A percentile compares a stretch with the other conserved stretches of the same genome.
Evolutionary conservation across 1,139 yeast species (phyloP).

Genomic region (Debaryomyces sp.): DNA sequence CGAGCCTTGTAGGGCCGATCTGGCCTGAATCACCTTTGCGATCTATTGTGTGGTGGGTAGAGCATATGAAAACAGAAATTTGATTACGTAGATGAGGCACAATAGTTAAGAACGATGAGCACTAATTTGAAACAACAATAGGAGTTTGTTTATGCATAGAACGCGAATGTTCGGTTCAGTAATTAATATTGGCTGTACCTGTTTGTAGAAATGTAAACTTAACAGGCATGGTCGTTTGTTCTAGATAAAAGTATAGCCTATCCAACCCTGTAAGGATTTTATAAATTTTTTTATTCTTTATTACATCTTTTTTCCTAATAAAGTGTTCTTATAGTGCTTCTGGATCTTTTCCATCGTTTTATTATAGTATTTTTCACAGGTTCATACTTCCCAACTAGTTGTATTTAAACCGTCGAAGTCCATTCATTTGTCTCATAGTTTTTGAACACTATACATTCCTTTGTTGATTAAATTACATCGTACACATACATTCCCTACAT

Average conservation of each 20-base stretch:
- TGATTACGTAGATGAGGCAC: neutral
- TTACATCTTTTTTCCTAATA: conserved; percentile 4
- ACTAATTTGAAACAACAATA: neutral
- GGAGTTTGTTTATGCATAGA: neutral
- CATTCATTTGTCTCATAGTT: conserved; percentile 2
- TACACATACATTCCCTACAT: neutral
- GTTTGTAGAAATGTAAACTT: neutral
- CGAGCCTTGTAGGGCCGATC: neutral
- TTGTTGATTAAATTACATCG: neutral
- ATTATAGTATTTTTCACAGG: conserved; percentile 1
- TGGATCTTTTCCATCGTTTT: conserved; percentile 2
- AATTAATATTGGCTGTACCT: neutral
- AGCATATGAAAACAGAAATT: neutral
- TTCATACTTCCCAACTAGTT: neutral
- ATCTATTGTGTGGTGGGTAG: neutral
- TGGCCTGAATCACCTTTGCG: neutral
- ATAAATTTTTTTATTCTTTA: neutral
- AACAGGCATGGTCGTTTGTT: neutral
- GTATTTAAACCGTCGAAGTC: conserved; percentile 2
- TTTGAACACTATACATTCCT: neutral
- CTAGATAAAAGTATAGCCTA: conserved; percentile 5
- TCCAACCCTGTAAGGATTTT: neutral
- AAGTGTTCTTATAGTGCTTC: conserved; percentile 5
- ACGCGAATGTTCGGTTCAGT: neutral
- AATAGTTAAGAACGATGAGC: neutral